Percentiles rank a stretch among this genome's conserved stretches.
phyloP scores from a whole-genome alignment of 352 stramenopile genomes.

The Pythium rhizo-oryzae region DNA sequence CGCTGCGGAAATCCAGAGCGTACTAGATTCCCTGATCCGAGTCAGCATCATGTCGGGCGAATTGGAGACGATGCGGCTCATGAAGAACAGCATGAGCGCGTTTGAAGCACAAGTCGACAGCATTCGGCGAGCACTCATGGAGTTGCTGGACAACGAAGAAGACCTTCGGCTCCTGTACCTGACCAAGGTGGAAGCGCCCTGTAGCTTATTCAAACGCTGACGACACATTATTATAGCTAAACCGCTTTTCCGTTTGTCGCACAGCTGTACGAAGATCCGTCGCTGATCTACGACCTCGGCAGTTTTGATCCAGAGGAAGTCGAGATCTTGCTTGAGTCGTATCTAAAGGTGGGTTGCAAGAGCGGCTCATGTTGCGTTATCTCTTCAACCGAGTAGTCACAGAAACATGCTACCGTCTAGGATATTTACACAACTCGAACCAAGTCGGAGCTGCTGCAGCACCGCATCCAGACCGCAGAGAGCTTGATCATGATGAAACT shows the following conservation, averaged over 20 bases:
- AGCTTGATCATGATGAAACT: slow-evolving; percentile 52
- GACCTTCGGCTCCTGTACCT: slow-evolving; percentile 42
- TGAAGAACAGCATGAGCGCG: slow-evolving; percentile 43
- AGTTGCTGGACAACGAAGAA: slow-evolving; percentile 37
- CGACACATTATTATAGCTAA: neutral
- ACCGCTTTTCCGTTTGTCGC: no score
- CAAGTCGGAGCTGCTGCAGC: slow-evolving; percentile 35
- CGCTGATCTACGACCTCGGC: slow-evolving; percentile 33
- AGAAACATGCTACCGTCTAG: slow-evolving; percentile 1
- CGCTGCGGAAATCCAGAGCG: slow-evolving; percentile 22
- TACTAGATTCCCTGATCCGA: slow-evolving; percentile 33
- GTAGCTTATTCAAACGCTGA: neutral
- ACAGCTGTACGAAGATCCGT: slow-evolving; percentile 33
- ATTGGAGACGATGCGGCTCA: slow-evolving; percentile 38
- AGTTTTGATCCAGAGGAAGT: slow-evolving; percentile 44
- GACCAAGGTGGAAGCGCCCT: slow-evolving; percentile 27
- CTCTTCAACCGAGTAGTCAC: neutral
- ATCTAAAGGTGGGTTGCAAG: slow-evolving; percentile 32
- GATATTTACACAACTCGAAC: slow-evolving; percentile 42
- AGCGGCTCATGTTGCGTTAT: neutral
- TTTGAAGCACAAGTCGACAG: slow-evolving; percentile 40
- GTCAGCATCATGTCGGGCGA: slow-evolving; percentile 38
- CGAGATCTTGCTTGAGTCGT: slow-evolving; percentile 40
- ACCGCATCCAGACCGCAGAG: slow-evolving; percentile 40
- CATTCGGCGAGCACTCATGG: slow-evolving; percentile 39